Conservation (phyloP, 2,329 filamentous ascomycete genomes). For the Grosmannia clavigera region DNA sequence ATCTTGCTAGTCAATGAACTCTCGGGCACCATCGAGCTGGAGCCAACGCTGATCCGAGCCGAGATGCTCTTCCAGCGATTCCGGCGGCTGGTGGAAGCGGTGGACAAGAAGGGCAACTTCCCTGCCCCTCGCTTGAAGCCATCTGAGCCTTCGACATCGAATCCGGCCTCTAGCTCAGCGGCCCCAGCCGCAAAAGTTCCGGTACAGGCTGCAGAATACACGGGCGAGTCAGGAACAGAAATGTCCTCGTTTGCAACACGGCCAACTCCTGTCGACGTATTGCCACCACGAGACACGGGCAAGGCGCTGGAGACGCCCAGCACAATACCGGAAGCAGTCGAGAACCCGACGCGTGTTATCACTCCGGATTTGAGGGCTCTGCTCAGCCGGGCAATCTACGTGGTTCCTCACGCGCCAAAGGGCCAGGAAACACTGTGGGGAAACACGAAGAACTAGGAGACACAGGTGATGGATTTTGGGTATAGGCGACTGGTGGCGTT, state of each 20-base stretch:
- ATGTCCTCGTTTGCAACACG: not conserved
- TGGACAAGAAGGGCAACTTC: conserved; percentile 85
- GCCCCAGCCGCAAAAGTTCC: not conserved
- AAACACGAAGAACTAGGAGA: not conserved
- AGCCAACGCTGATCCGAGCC: conserved; percentile 73
- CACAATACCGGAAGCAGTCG: not conserved
- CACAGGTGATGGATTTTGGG: not conserved
- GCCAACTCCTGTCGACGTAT: not conserved
- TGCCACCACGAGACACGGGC: not conserved
- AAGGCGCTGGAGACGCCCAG: conserved; percentile 4
- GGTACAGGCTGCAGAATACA: not conserved
- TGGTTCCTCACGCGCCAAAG: conserved; percentile 10
- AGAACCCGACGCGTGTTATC: conserved; percentile 30
- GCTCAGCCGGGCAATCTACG: conserved; percentile 34
- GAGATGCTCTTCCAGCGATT: conserved; percentile 83
- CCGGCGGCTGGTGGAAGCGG: conserved; percentile 74
- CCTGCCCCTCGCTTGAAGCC: conserved; percentile 38
- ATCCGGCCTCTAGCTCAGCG: not conserved
- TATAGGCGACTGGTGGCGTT: not conserved
- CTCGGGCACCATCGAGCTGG: conserved; percentile 81
- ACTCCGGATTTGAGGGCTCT: conserved; percentile 44
- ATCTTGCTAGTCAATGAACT: conserved; percentile 70
- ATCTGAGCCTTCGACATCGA: not conserved
- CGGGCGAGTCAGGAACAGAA: not conserved
- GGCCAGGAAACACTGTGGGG: conserved; percentile 10